phyloP scores from a whole-genome alignment of 192 early-diverging fungal species.

The Phycomyces blakesleeanus region DNA sequence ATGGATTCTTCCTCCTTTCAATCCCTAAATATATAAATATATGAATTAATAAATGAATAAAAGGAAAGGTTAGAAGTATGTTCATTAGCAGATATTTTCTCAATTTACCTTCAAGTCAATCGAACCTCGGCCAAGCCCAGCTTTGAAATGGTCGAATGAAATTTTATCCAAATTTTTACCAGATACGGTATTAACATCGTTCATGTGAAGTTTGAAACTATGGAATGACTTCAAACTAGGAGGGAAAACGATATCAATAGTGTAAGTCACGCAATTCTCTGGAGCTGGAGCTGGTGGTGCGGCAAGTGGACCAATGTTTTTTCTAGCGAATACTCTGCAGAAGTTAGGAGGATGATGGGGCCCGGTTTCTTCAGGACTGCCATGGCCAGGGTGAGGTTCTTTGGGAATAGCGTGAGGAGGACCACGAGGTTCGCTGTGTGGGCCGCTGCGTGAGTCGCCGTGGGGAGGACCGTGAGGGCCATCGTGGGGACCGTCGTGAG shows the following conservation, averaged over 20 bases:
- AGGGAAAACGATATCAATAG: slow-evolving; percentile 26
- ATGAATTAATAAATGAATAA: neutral
- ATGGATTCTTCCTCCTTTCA: slow-evolving; percentile 18
- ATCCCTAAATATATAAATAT: slow-evolving; percentile 8
- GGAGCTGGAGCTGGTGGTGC: neutral
- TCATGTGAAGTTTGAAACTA: slow-evolving; percentile 12
- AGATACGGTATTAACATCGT: neutral
- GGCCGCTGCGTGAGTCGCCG: too few species aligned
- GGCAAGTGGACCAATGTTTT: too few species aligned
- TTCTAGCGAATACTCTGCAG: neutral
- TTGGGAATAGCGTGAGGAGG: too few species aligned
- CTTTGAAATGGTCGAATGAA: slow-evolving; percentile 20
- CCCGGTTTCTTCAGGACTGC: too few species aligned
- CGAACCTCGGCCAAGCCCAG: slow-evolving; percentile 28
- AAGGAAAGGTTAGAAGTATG: neutral
- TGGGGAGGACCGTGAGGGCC: too few species aligned
- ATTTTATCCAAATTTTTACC: slow-evolving; percentile 7
- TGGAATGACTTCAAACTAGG: slow-evolving; percentile 12
- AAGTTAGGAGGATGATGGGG: neutral
- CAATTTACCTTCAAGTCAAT: slow-evolving; percentile 19
- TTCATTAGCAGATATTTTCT: neutral
- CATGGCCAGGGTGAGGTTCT: too few species aligned
- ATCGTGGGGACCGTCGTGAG: neutral
- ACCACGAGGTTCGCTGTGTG: too few species aligned
- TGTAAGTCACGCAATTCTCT: slow-evolving; percentile 16